Conservation (phyloP, 73 alveolate genomes). For the Paraurostyla sp. region DNA sequence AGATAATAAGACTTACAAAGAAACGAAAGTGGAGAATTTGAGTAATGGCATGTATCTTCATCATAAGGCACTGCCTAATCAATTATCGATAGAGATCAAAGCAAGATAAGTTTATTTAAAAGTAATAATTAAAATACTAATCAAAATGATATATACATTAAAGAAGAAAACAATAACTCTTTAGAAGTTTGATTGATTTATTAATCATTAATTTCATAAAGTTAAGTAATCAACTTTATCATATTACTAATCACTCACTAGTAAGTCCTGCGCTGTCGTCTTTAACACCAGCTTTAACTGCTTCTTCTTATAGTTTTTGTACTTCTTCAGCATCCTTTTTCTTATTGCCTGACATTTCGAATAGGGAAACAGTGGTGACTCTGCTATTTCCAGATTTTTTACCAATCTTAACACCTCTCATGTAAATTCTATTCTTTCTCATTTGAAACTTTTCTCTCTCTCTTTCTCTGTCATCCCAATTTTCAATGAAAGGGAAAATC, state of each 20-base stretch:
- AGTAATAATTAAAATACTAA: neutral
- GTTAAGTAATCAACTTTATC: too few species aligned
- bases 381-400: slow-evolving; percentile 69
- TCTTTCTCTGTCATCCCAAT: slow-evolving; percentile 53
- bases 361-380: slow-evolving; percentile 65
- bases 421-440: slow-evolving; percentile 73
- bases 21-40: slow-evolving; percentile 35
- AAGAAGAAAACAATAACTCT: too few species aligned
- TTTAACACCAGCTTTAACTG: slow-evolving; percentile 52
- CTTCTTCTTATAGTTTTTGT: slow-evolving; percentile 33
- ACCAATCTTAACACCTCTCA: slow-evolving; percentile 85
- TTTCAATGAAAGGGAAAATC: slow-evolving; percentile 67
- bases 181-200: neutral
- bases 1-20: neutral
- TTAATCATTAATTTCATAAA: too few species aligned
- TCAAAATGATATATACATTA: neutral
- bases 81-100: neutral
- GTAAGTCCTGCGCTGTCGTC: slow-evolving; percentile 58
- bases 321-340: slow-evolving; percentile 24
- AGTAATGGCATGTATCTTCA: slow-evolving; percentile 2
- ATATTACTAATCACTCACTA: too few species aligned
- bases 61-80: too few species aligned
- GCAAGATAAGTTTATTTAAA: neutral
- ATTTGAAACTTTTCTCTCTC: slow-evolving; percentile 50
- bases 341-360: slow-evolving; percentile 67